Percentiles rank a stretch among this genome's conserved stretches.
phyloP scores from a whole-genome alignment of 352 stramenopile genomes.

The Globisporangium alternatum region DNA sequence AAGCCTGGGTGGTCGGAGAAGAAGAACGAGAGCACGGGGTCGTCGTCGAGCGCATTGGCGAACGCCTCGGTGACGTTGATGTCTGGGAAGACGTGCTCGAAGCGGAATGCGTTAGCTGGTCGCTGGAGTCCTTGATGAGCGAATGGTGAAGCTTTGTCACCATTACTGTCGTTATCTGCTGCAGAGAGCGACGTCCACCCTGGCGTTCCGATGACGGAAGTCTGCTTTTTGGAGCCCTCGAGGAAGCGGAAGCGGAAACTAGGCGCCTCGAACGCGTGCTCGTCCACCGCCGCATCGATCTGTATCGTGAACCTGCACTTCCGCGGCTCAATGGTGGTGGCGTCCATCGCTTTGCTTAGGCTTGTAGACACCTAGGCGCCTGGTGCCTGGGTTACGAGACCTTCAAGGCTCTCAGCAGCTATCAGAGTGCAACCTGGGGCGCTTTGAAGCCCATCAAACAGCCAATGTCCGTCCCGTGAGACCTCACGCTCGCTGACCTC shows the following conservation, averaged over 20 bases:
- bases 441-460: not conserved
- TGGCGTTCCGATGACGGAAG: constrained; percentile 28
- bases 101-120: constrained; percentile 28
- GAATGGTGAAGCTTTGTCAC: not conserved
- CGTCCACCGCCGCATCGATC: constrained; percentile 46
- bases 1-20: constrained; percentile 46
- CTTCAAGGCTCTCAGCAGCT: not conserved
- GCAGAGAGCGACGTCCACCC: constrained; percentile 30
- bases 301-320: constrained; percentile 65
- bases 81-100: constrained; percentile 46
- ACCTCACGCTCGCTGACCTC: not conserved
- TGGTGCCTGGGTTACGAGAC: not conserved
- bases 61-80: constrained; percentile 49
- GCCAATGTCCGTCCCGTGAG: not conserved
- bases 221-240: constrained; percentile 60
- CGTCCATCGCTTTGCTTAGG: constrained; percentile 6
- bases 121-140: constrained; percentile 1
- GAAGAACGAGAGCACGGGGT: constrained; percentile 66
- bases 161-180: not conserved
- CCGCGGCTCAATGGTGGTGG: constrained; percentile 11
- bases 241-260: constrained; percentile 72
- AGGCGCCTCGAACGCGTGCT: constrained; percentile 40
- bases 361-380: not conserved
- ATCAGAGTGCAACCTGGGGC: not conserved
- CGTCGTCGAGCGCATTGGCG: constrained; percentile 40